These are phyloP conservation scores for Podosphaera fusca DNA, from an alignment of 2,329 filamentous ascomycete genomes.

Conservation along the genomic window DNA sequence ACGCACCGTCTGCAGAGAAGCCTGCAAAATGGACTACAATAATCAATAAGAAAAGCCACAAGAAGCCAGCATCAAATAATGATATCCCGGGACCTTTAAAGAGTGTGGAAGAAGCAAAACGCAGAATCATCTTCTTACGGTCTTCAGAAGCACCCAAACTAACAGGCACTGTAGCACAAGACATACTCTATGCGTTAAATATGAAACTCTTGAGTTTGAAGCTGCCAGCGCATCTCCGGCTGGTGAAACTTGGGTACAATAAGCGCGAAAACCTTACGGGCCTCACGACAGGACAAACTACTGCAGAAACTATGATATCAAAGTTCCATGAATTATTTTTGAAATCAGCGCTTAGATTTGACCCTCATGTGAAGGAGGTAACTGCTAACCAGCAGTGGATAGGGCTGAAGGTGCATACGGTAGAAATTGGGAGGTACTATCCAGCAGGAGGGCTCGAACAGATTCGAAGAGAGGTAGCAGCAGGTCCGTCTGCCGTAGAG, in stretches of 20 bases:
- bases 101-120: not conserved
- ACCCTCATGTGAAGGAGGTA: conserved; percentile 1
- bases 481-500: not conserved
- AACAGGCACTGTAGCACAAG: not conserved
- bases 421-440: not conserved
- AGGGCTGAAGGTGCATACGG: not conserved
- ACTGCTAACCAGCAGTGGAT: not conserved
- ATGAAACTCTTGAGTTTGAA: not conserved
- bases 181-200: not conserved
- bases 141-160: not conserved
- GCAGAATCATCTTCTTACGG: not conserved
- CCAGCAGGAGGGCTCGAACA: not conserved
- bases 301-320: not conserved
- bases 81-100: not conserved
- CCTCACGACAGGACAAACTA: not conserved
- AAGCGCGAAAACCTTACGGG: not conserved
- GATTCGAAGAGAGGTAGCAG: not conserved
- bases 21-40: not conserved
- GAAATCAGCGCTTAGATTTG: not conserved
- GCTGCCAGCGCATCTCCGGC: not conserved
- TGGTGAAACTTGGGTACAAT: not conserved
- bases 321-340: not conserved
- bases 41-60: not conserved
- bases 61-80: not conserved
- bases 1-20: not conserved